These are phyloP conservation scores for Oryza australiensis DNA, from an alignment of 176 grass and related monocot genomes.

Conservation along the genomic window DNA sequence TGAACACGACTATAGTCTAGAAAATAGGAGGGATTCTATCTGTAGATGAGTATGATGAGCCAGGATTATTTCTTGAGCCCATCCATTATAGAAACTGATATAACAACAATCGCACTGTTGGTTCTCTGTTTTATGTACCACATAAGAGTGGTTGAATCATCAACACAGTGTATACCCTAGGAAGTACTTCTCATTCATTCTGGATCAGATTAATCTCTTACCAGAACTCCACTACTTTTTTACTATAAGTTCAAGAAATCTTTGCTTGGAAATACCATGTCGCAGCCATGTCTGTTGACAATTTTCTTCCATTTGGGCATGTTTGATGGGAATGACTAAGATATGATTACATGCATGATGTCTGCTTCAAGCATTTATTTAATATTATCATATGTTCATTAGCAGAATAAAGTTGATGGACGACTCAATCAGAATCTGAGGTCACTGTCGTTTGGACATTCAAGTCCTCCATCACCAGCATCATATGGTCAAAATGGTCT, in stretches of 20 bases:
- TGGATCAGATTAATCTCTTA: background rate
- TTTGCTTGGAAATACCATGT: background rate
- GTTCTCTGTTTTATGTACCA: slow-evolving; percentile 24
- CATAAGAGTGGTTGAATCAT: slow-evolving; percentile 12
- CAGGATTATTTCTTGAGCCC: background rate
- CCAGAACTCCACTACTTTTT: background rate
- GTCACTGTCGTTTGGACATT: slow-evolving; percentile 68
- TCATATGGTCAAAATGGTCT: slow-evolving; percentile 59
- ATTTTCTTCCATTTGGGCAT: slow-evolving; percentile 9
- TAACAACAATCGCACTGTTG: background rate
- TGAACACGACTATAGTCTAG: background rate
- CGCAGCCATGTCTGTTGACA: background rate
- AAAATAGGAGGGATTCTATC: background rate
- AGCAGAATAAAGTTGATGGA: slow-evolving; percentile 66
- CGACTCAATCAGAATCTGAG: slow-evolving; percentile 63
- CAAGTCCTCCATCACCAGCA: slow-evolving; percentile 59
- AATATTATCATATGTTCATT: slow-evolving; percentile 40
- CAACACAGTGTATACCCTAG: background rate
- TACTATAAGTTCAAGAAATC: background rate
- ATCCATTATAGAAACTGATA: slow-evolving; percentile 11
- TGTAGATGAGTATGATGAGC: background rate
- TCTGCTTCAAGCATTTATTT: slow-evolving; percentile 33
- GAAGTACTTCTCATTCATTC: background rate
- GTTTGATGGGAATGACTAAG: slow-evolving; percentile 9
- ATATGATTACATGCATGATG: slow-evolving; percentile 29